Percentiles rank a stretch among this genome's conserved stretches.
Conservation (phyloP, 345 rosid species). For the Brassica nigra region DNA sequence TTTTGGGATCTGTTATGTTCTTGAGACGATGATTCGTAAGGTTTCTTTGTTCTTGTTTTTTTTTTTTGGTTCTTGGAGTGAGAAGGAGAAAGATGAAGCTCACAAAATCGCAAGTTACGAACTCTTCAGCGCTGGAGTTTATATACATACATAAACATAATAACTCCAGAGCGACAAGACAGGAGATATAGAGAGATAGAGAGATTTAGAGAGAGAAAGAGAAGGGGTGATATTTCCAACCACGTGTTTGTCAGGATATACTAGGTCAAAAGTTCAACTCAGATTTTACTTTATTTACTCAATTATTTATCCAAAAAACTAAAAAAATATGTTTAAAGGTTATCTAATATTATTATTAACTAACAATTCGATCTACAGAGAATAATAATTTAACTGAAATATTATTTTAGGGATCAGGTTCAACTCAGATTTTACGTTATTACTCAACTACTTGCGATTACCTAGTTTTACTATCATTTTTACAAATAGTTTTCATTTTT, state of each 20-base stretch:
- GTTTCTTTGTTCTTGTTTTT: conserved; percentile 18
- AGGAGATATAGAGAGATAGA: conserved; percentile 29
- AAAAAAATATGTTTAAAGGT: background rate
- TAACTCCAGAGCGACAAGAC: conserved; percentile 28
- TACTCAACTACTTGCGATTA: background rate
- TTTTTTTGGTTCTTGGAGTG: background rate
- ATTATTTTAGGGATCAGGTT: background rate
- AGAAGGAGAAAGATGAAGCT: conserved; percentile 21
- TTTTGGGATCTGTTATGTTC: conserved; percentile 13
- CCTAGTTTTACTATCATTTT: background rate
- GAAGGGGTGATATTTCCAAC: conserved; percentile 37
- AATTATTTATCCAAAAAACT: background rate
- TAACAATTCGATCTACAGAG: background rate
- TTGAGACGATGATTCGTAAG: conserved; percentile 7
- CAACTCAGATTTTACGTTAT: no score
- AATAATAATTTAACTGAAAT: background rate
- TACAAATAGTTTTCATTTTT: background rate
- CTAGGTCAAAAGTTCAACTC: conserved; percentile 39
- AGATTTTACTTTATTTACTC: conserved; percentile 17
- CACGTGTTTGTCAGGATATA: conserved; percentile 59
- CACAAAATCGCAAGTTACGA: conserved; percentile 30
- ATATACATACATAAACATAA: conserved; percentile 16
- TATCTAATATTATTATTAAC: background rate
- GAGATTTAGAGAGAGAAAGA: conserved; percentile 18
- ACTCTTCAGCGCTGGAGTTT: conserved; percentile 30